Evolutionary conservation across 345 rosid genomes (phyloP).

Genomic region (Salix arbutifolia): DNA sequence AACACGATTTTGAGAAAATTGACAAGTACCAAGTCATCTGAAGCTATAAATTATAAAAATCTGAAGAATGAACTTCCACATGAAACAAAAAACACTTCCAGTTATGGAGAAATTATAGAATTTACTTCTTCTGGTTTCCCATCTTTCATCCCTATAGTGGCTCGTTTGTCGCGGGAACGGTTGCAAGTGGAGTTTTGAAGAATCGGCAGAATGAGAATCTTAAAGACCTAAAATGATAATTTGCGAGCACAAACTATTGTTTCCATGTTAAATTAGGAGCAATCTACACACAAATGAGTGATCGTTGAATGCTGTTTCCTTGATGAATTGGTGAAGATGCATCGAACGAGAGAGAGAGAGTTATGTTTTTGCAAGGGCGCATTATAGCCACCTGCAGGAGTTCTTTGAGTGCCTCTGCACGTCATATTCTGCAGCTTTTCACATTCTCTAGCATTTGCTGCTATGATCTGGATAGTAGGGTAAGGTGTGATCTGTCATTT

Average conservation of each 20-base stretch:
- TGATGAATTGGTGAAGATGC: background rate
- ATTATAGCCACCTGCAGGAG: background rate
- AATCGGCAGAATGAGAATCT: slow-evolving; percentile 76
- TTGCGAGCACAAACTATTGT: background rate
- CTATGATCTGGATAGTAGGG: background rate
- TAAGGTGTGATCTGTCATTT: background rate
- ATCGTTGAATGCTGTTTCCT: background rate
- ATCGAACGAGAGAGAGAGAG: background rate
- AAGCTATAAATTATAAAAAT: background rate
- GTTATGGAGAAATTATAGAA: slow-evolving; percentile 25
- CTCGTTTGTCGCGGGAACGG: slow-evolving; percentile 76
- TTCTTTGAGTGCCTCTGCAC: background rate
- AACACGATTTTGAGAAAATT: background rate
- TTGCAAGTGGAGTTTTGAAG: slow-evolving; percentile 65
- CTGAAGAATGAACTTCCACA: background rate
- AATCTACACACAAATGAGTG: background rate
- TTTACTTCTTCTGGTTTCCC: slow-evolving; percentile 74
- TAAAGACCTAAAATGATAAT: slow-evolving; percentile 45
- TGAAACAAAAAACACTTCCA: background rate
- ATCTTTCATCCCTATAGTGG: slow-evolving; percentile 68
- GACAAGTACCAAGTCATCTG: background rate
- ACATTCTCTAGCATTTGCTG: background rate
- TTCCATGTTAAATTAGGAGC: slow-evolving; percentile 5
- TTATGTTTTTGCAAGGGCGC: background rate
- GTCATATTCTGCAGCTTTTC: background rate